Base-by-base conservation (phyloP, 345 rosid genomes). In the Sisymbrium irio region DNA sequence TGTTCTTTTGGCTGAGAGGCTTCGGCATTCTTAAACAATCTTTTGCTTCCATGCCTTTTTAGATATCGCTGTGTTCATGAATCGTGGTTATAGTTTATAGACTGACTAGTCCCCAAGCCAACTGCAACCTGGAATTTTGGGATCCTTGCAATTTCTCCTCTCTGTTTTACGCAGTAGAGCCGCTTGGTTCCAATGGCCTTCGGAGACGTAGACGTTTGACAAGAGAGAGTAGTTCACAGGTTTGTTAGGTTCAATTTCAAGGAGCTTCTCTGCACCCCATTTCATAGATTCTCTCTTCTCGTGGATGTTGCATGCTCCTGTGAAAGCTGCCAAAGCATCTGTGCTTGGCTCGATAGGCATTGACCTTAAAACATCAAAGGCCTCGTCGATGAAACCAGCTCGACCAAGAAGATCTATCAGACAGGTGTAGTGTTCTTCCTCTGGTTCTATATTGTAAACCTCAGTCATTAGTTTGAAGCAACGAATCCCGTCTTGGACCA, bases 341-440 rank as follows among this genome's bases (percentile, higher is more conserved):
- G 82, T 50, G 47, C 77, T 44, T 17, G 71, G 69, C 19, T 75
- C 78, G 3, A 59, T 14, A 28, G 89, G 87, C 78, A 84, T 76
- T 37, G 82, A 77, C 32, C 62, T 81, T 79, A 89, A 61, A 56
- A 87, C 39, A 72, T 77, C 63, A 54, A 62, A 83, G 71, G 92
- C 92, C 72, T 88, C 83, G 0, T 81, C 79, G 51, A 85, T 59
- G 72, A 84, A 88, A 65, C 94, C 92, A 45, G 87, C 85, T 73
- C 89, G 86, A 72, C 90, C 87, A 33, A 89, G 86, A 76, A 89
- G 85, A 78, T 88, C 89, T 19, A 85, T 54, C 18, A 92, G 80
- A 73, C 89, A 88, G 13, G 84, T 77, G 42, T 82, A 88, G 75
- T 89, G 97, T 77, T 83, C 88, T 66, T 77, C 67, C 62, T 83